These are phyloP conservation scores for Nicotiana undulata DNA, from an alignment of 257 asterid genomes.

Conservation along the genomic window DNA sequence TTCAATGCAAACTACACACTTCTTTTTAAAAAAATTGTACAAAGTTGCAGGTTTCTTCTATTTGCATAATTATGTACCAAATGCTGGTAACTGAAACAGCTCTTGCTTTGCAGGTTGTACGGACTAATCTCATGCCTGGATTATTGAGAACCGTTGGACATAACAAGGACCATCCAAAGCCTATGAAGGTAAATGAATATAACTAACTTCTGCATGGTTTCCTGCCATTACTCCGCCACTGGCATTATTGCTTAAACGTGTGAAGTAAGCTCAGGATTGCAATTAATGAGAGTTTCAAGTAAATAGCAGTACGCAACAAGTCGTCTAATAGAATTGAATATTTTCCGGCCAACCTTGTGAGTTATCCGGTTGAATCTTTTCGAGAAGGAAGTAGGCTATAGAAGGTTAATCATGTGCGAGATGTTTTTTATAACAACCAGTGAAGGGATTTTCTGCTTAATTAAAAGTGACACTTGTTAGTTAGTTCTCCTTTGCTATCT, in stretches of 20 bases:
- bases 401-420: background rate
- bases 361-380: background rate
- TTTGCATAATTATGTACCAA: background rate
- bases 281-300: background rate
- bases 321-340: background rate
- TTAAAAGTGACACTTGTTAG: background rate
- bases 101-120: conserved; percentile 56
- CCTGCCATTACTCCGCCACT: background rate
- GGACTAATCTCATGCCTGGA: conserved; percentile 83
- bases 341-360: background rate
- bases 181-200: conserved; percentile 52
- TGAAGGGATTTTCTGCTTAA: background rate
- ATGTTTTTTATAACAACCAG: background rate
- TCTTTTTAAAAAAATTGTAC: background rate
- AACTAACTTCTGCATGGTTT: background rate
- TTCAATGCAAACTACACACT: background rate
- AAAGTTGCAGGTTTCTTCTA: background rate
- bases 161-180: conserved; percentile 91
- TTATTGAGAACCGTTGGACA: conserved; percentile 69
- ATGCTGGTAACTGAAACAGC: background rate
- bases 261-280: background rate
- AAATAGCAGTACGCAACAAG: background rate
- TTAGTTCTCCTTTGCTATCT: background rate
- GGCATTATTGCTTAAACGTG: background rate
- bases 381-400: background rate